Evolutionary conservation across 768 basidiomycete species (phyloP).

Genomic region (Bullera alba): DNA sequence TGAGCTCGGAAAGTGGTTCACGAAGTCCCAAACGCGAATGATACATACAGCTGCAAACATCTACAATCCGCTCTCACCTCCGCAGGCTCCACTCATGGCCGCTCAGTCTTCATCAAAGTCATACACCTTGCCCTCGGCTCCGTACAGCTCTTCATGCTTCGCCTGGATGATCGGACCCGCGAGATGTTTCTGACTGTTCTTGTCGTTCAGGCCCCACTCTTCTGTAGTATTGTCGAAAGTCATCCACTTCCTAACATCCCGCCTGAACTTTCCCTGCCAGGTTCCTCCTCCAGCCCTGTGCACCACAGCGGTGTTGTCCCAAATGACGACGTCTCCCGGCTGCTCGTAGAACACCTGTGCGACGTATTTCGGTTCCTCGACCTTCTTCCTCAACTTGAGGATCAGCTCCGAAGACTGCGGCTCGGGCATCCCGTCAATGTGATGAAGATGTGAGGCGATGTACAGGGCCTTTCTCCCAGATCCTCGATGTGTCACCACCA

Average conservation of each 20-base stretch:
- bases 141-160: constrained; percentile 19
- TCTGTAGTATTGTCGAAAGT: constrained; percentile 16
- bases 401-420: constrained; percentile 11
- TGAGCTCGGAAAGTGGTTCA: too few relatives aligned
- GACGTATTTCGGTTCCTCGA: constrained; percentile 16
- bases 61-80: too few relatives aligned
- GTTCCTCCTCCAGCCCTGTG: constrained; percentile 17
- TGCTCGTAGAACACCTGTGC: constrained; percentile 13
- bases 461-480: constrained; percentile 23
- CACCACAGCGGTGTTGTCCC: constrained; percentile 18
- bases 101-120: constrained; percentile 27
- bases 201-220: constrained; percentile 21
- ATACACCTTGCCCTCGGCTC: constrained; percentile 14
- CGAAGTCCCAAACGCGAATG: too few relatives aligned
- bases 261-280: background rate
- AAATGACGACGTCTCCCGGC: constrained; percentile 17
- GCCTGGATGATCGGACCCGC: constrained; percentile 23
- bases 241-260: constrained; percentile 9
- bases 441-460: constrained; percentile 26
- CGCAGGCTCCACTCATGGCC: too few relatives aligned
- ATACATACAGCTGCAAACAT: too few relatives aligned
- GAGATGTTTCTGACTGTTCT: constrained; percentile 6
- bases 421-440: constrained; percentile 23
- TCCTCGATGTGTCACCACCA: constrained; percentile 18
- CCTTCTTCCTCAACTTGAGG: constrained; percentile 4